Conservation (phyloP, 2,329 filamentous ascomycete genomes). For the Pseudogymnoascus sp. region DNA sequence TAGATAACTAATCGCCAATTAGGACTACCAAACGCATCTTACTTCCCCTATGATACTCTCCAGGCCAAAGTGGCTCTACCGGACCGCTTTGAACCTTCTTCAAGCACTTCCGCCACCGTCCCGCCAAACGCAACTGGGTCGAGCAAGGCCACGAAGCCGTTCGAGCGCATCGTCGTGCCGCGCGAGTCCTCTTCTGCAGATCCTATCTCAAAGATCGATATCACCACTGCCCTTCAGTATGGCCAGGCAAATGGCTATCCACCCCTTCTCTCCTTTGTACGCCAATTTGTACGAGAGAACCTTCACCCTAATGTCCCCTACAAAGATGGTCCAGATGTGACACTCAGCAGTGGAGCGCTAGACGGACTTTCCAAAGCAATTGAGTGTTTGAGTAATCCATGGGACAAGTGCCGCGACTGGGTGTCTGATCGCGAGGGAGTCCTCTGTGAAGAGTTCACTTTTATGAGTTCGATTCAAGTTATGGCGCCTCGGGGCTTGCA, state of each 20-base stretch:
- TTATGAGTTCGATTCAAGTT: constrained; percentile 67
- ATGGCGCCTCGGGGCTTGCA: constrained; percentile 55
- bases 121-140: constrained; percentile 27
- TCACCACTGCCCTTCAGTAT: constrained; percentile 79
- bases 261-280: constrained; percentile 67
- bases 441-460: constrained; percentile 73
- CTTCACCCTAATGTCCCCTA: constrained; percentile 81
- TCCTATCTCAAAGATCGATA: constrained; percentile 64
- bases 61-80: constrained; percentile 73
- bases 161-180: constrained; percentile 60
- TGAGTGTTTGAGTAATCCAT: constrained; percentile 68
- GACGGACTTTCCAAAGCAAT: constrained; percentile 78
- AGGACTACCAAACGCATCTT: constrained; percentile 73
- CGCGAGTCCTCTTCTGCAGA: constrained; percentile 55
- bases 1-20: constrained; percentile 13
- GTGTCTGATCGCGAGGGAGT: constrained; percentile 66
- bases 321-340: constrained; percentile 64
- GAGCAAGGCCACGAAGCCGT: neutral
- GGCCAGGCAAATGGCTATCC: constrained; percentile 76
- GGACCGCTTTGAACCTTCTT: constrained; percentile 54
- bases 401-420: constrained; percentile 62
- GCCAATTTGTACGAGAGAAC: constrained; percentile 67
- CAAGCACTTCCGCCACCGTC: neutral
- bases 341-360: constrained; percentile 74
- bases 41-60: constrained; percentile 87